Evolutionary conservation across 257 asterid species (phyloP).

Genomic region (Solanum tarapatanum): DNA sequence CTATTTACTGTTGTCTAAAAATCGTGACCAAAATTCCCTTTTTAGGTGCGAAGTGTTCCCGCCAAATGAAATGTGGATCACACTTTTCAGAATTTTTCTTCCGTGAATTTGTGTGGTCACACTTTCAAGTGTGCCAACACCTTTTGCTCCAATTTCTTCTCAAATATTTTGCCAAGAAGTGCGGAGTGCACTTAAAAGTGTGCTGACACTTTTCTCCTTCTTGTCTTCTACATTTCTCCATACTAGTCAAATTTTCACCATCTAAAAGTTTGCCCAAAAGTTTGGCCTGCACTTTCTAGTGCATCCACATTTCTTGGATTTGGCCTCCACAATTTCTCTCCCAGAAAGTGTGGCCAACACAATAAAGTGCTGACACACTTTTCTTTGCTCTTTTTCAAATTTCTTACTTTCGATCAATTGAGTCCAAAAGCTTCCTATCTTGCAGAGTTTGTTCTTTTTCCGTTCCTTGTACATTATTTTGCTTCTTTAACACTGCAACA

Average conservation of each 20-base stretch:
- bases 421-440: neutral
- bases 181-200: neutral
- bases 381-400: neutral
- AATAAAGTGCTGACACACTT: neutral
- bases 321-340: neutral
- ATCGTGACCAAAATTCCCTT: neutral
- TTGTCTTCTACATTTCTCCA: neutral
- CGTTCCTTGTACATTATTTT: neutral
- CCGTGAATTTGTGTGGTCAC: neutral
- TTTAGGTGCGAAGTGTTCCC: neutral
- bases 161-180: neutral
- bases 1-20: neutral
- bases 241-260: too few species aligned
- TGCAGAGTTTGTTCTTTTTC: neutral
- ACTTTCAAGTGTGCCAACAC: neutral
- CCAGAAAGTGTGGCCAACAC: neutral
- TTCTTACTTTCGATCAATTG: neutral
- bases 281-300: neutral
- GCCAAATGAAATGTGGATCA: neutral
- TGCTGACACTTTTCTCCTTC: neutral
- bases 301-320: neutral
- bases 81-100: too few species aligned
- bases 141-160: neutral
- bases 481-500: neutral
- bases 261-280: neutral